phyloP scores from a whole-genome alignment of 345 rosid genomes.

The Salix suchowensis region DNA sequence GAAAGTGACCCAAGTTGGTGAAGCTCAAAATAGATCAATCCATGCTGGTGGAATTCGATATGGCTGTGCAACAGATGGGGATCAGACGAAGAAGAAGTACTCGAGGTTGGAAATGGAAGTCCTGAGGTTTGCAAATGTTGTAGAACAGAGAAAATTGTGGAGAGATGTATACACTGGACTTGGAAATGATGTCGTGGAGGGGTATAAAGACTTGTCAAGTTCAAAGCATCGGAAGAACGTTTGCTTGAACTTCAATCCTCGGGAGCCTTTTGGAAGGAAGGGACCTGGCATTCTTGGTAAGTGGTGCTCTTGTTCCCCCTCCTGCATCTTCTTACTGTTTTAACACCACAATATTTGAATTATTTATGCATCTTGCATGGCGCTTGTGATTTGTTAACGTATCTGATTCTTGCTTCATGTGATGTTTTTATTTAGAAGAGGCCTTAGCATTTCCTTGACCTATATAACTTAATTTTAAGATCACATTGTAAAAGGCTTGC shows the following conservation, averaged over 20 bases:
- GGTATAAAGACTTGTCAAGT: constrained; percentile 47
- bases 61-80: constrained; percentile 14
- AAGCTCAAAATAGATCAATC: constrained; percentile 5
- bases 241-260: constrained; percentile 23
- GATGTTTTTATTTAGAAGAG: not conserved
- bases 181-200: constrained; percentile 39
- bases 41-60: not conserved
- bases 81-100: constrained; percentile 32
- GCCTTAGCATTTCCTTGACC: not conserved
- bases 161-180: constrained; percentile 46
- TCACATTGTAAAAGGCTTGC: not conserved
- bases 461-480: not conserved
- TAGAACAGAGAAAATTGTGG: constrained; percentile 64
- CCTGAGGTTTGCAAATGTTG: constrained; percentile 57
- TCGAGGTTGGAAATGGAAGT: constrained; percentile 63
- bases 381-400: not conserved
- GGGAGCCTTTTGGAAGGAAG: constrained; percentile 14
- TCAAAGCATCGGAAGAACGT: constrained; percentile 40
- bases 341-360: not conserved
- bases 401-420: not conserved
- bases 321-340: not conserved
- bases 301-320: constrained; percentile 6
- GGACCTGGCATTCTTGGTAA: constrained; percentile 40
- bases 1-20: constrained; percentile 17
- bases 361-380: not conserved